A percentile compares a stretch with the other conserved stretches of the same genome.
Evolutionary conservation across 306 rosid species (phyloP).

Genomic region (Prunus campanulata): DNA sequence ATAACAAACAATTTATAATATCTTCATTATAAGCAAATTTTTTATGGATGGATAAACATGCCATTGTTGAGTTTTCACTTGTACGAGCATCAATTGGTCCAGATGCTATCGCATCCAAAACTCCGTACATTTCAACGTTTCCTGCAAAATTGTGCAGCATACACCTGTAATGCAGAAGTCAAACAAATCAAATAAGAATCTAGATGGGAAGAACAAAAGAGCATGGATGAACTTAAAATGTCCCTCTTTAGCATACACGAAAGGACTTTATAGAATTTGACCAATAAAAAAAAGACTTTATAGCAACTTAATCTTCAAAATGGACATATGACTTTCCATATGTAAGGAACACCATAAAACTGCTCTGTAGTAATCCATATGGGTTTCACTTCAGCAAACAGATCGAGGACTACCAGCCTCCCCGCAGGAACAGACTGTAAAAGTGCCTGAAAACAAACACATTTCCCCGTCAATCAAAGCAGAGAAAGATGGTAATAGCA

Average conservation of each 20-base stretch:
- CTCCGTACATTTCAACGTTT: conserved; percentile 82
- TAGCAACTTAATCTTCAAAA: not conserved
- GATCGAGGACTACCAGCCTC: conserved; percentile 83
- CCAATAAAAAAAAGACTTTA: not conserved
- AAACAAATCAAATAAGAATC: not conserved
- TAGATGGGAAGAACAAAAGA: too few relatives aligned
- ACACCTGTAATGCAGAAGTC: conserved; percentile 62
- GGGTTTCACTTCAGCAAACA: conserved; percentile 92
- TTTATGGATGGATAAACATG: conserved; percentile 31
- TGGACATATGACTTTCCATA: conserved; percentile 62
- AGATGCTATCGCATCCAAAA: conserved; percentile 71
- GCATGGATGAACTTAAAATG: not conserved
- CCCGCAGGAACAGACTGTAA: conserved; percentile 80
- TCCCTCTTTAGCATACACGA: not conserved
- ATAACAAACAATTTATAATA: conserved; percentile 20
- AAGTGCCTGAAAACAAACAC: conserved; percentile 67
- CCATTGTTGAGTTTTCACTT: conserved; percentile 86
- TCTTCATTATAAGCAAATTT: not conserved
- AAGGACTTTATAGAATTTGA: not conserved
- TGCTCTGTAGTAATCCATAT: conserved; percentile 78
- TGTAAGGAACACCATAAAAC: conserved; percentile 84
- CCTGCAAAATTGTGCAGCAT: conserved; percentile 97
- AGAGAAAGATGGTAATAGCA: not conserved
- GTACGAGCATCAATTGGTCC: conserved; percentile 79
- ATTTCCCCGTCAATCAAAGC: conserved; percentile 19